phyloP scores from a whole-genome alignment of 805 yeast genomes.

The Ogataea siamensis region DNA sequence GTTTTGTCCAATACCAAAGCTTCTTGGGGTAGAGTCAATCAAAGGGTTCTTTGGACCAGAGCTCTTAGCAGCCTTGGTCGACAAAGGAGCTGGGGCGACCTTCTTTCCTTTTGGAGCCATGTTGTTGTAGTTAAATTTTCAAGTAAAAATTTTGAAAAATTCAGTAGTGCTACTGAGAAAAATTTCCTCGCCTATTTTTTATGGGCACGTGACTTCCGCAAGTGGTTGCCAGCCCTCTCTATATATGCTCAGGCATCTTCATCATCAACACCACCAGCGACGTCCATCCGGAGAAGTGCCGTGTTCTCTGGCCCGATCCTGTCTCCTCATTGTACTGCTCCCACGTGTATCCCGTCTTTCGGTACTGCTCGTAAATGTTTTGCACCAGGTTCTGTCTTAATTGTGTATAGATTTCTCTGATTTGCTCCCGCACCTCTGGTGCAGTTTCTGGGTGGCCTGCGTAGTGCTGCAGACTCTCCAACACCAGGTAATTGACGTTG shows the following conservation, averaged over 20 bases:
- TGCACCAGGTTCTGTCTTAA: slow-evolving; percentile 66
- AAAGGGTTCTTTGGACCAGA: slow-evolving; percentile 69
- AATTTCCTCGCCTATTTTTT: slow-evolving; percentile 1
- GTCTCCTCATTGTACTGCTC: slow-evolving; percentile 82
- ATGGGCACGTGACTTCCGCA: slow-evolving; percentile 6
- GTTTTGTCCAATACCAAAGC: slow-evolving; percentile 92
- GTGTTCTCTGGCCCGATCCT: slow-evolving; percentile 78
- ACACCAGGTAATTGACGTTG: slow-evolving; percentile 78
- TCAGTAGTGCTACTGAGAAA: slow-evolving; percentile 5
- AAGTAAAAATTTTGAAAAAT: slow-evolving; percentile 9
- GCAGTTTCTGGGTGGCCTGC: slow-evolving; percentile 32
- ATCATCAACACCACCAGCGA: slow-evolving; percentile 76
- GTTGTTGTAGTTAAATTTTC: slow-evolving; percentile 7
- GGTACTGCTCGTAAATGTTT: slow-evolving; percentile 70
- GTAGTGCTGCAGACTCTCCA: slow-evolving; percentile 69
- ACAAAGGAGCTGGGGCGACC: slow-evolving; percentile 96
- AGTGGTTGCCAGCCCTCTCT: slow-evolving; percentile 5
- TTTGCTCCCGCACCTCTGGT: slow-evolving; percentile 36
- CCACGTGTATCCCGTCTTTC: slow-evolving; percentile 77
- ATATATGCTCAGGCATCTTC: slow-evolving; percentile 59
- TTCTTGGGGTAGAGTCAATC: slow-evolving; percentile 81
- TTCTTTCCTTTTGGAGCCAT: slow-evolving; percentile 57
- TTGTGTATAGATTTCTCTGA: slow-evolving; percentile 50
- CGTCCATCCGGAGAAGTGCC: slow-evolving; percentile 95
- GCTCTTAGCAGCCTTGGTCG: slow-evolving; percentile 59